Evolutionary conservation across 2,329 filamentous ascomycete genomes (phyloP), one percentile per base, ranked within the genome.

Genomic region (Hirsutella rhossiliensis): DNA sequence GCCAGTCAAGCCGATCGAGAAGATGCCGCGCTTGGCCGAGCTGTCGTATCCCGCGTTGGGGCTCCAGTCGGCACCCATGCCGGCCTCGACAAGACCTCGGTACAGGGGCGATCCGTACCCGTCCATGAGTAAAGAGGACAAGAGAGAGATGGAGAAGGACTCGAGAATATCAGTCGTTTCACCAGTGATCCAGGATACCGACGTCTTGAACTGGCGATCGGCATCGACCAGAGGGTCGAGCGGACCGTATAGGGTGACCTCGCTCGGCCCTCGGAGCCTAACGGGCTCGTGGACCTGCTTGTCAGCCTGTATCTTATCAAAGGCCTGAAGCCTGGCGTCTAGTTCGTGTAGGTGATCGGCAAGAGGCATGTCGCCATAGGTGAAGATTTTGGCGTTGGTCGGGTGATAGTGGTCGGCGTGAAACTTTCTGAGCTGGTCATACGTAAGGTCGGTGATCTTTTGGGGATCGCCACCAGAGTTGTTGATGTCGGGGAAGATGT

Each of bases 381-480:
- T 96, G 56, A 97, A 80, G 38, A 98, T 73, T 65, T 96, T 97
- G 39, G 90, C 84, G 63, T 98, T 98, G 66, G 88, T 97, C 0
- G 92, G 92, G 62, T 98, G 90, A 61, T 98, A 98, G 64, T 98
- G 88, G 52, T 88, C 79, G 38, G 82, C 82, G 52, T 97, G 94
- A 62, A 95, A 98, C 37, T 82, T 77, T 57, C 81, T 84, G 41
- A 98, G 71, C 60, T 96, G 86, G 55, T 90, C 79, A 63, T 96
- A 89, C 1, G 89, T 97, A 48, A 98, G 69, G 54, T 97, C 87
- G 28, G 92, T 96, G 55, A 98, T 98, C 63, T 90, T 94, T 57
- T 92, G 83, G 0, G 92, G 92, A 59, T 98, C 92, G 44, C 92
- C 92, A 30, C 92, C 92, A 1, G 90, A 97, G 66, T 98, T 97